Base-by-base conservation (phyloP, 139 green algal species). In the Chlamydomonas sp. region DNA sequence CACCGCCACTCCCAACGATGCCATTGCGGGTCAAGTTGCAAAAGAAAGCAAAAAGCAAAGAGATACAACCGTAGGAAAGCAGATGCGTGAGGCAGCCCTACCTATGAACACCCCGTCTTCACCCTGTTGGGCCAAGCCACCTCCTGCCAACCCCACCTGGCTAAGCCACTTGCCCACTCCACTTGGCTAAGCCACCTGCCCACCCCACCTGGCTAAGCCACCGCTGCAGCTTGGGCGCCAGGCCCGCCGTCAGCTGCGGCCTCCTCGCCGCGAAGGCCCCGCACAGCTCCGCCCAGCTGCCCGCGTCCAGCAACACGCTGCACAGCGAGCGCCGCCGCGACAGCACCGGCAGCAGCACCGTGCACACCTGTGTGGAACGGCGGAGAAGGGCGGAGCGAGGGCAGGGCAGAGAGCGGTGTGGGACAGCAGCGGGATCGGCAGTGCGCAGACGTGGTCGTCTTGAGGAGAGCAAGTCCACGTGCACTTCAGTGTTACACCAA, bases 331-430 rank as follows among this genome's bases (percentile, higher is more conserved):
- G 84, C 6, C 91, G 91, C 9, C 91, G 92, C 63, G 94, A 91
- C 68, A 97, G 80, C n/a, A 90, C 85, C 3, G 90, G 89, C 85
- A 97, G 90, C 85, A 97, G 90, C 16, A 84, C 76, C 15, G 72
- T 78, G 61, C 88, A 94, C 49, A 92, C 91, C 66, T 91, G 75
- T n/a, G 80, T 57, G 78, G 78, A 6, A 61, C 3, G n/a, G 20
- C n/a, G 73, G 73, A 64, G 58, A 1, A 31, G 76, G 58, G 31
- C 81, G 60, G 31, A 49, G 31, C 31, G 31, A 49, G 31, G 31
- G 78, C 1, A 90, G 80, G 31, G 76, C 72, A 49, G 31, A 49
- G 31, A 49, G 31, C 31, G 31, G 31, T 49, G 31, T 49, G 31
- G 31, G 31, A 49, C 31, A 49, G 31, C 31, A 49, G 31, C 31